Base-by-base conservation (phyloP, 768 basidiomycete species). In the Cyathus striatus region DNA sequence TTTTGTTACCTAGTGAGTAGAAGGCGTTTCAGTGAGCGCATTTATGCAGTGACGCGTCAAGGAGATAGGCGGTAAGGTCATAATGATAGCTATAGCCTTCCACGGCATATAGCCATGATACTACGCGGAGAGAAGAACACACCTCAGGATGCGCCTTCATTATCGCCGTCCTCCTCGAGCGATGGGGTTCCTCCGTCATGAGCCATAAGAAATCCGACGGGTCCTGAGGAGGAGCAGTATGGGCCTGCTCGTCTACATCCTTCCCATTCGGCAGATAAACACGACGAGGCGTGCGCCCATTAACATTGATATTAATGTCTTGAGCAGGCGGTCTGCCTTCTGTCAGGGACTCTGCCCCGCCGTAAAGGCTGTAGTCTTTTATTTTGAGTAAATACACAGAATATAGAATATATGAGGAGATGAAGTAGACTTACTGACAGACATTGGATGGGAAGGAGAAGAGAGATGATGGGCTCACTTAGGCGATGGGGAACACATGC, bases 151-250 rank as follows among this genome's bases (percentile, higher is more conserved):
- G 93, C 0, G 88, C 86, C 55, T 94, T 94, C 72, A 98, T 76
- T 47, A 99, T 97, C 5, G 79, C 86, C 68, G 80, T 82, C 45
- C 96, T 70, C 42, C 96, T 70, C 13, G 83, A 81, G 39, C 95
- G 79, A 63, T 99, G 96, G 2, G 96, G 96, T 57, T 99, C 96
- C 64, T 99, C 96, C 0, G 91, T 96, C 83, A 97, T 89, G 35
- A 94, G 57, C 96, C 96, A 99, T 23, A 97, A 72, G 55, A 96
- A 98, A 52, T 98, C 95, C 0, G 71, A 62, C 1, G 89, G 86
- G 54, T 92, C 82, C 58, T 83, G 81, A 0, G 85, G 84, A 2
- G 79, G 79, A 4, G 64, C 71, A 16, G 69, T 61, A 53, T 75
- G 61, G 3, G 64, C 60, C 30, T 56, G 58, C 6, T 67, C 73